These are phyloP conservation scores for Lycium ferocissimum DNA, from an alignment of 257 asterid genomes.

Conservation along the genomic window DNA sequence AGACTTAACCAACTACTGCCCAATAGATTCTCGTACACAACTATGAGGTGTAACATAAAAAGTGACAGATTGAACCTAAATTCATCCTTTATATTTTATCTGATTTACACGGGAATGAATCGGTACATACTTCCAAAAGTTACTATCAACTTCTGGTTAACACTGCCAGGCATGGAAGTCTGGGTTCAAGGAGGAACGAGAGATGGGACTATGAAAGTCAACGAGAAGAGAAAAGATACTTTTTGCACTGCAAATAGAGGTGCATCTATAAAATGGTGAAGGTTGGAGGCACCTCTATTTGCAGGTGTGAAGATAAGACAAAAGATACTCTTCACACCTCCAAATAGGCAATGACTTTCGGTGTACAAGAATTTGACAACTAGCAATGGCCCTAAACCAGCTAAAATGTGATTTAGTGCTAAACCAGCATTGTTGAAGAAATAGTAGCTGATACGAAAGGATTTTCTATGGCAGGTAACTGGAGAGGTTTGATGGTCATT, in stretches of 20 bases:
- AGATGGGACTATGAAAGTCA: constrained; percentile 7
- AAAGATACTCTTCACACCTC: background rate
- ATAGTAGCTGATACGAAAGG: background rate
- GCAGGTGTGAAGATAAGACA: background rate
- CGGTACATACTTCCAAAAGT: background rate
- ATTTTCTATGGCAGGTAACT: background rate
- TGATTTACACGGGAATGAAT: background rate
- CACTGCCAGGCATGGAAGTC: background rate
- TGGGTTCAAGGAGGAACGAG: no score
- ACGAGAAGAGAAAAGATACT: constrained; percentile 15
- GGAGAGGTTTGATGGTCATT: constrained; percentile 11
- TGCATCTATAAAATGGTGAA: no score
- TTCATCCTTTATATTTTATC: background rate
- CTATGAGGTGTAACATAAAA: no score
- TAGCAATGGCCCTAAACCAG: background rate
- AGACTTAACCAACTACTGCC: no score
- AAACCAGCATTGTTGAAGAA: background rate
- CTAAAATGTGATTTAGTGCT: background rate
- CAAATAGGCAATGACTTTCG: background rate
- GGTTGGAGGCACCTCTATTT: no score
- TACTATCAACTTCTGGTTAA: background rate
- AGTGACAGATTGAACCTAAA: background rate
- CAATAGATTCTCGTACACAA: no score
- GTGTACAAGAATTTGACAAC: background rate
- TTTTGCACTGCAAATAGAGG: background rate